Percentiles rank a stretch among this genome's conserved stretches.
phyloP scores from a whole-genome alignment of 192 early-diverging fungal species.

The Rhizoclosmatium sp. region DNA sequence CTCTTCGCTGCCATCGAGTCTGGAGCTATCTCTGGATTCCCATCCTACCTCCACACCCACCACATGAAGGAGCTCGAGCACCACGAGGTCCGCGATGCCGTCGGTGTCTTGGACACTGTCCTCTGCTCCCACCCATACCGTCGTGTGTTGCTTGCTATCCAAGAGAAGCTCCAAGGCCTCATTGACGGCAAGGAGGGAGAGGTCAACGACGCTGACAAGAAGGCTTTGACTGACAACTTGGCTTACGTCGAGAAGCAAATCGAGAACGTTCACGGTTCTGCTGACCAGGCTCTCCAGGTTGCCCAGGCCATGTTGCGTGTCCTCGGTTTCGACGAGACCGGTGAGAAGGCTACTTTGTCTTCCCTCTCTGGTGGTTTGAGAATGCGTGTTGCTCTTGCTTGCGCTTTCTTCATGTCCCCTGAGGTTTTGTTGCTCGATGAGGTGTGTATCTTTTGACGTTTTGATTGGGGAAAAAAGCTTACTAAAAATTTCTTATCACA shows the following conservation, averaged over 20 bases:
- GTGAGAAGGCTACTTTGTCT: conserved; percentile 58
- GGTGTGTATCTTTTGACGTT: conserved; percentile 1
- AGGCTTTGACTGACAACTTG: conserved; percentile 72
- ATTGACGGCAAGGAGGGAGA: conserved; percentile 82
- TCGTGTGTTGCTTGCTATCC: conserved; percentile 78
- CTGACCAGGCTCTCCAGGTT: conserved; percentile 56
- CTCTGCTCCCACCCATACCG: conserved; percentile 82
- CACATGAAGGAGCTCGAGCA: conserved; percentile 38
- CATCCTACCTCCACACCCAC: conserved; percentile 29
- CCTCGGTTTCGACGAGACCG: conserved; percentile 32
- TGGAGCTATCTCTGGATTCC: conserved; percentile 22
- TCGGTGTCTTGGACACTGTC: conserved; percentile 22
- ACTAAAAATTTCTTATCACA: not conserved
- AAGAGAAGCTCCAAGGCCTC: conserved; percentile 63
- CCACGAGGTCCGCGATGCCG: conserved; percentile 27
- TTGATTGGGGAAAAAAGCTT: not conserved
- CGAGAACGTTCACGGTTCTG: conserved; percentile 80
- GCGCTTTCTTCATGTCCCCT: conserved; percentile 83
- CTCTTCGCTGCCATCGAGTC: conserved; percentile 29
- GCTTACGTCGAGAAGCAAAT: conserved; percentile 82
- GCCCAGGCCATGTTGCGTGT: conserved; percentile 33
- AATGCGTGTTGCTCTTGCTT: conserved; percentile 87
- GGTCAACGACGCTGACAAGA: conserved; percentile 81
- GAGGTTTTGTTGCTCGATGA: conserved; percentile 86
- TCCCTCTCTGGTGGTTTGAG: conserved; percentile 87